Evolutionary conservation across 2,329 filamentous ascomycete genomes (phyloP), one percentile per base, ranked within the genome.

Genomic region (Aspergillus chevalieri): DNA sequence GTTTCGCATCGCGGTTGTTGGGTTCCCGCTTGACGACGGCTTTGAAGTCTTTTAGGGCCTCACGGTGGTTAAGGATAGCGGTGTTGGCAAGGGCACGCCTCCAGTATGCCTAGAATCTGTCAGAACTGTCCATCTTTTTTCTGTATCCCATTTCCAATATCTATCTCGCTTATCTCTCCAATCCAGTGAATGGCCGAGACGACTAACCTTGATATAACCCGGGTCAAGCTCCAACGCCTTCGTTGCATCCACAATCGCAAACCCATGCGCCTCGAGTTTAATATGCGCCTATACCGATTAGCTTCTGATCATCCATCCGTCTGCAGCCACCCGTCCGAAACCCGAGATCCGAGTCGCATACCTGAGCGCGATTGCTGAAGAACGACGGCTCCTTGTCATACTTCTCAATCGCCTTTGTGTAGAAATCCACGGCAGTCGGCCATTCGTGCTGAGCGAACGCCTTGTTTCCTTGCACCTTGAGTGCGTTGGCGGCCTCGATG

Each of bases 381-480:
- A 91, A 97, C 0, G 91, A 87, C 6, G 91, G 87, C 64, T 97
- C 87, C 59, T 86, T 78, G 65, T 86, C 82, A 72, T 95, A 85
- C 59, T 88, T 74, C 52, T 87, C 84, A 65, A 98, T 97, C 22
- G 92, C 92, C 72, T 94, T 81, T 48, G 83, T 83, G 71, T 98
- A 98, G 58, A 84, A 83, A 1, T 91, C 84, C 55, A 95, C 79
- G 6, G 93, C 93, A 3, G 79, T 75, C 9, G 80, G 81, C 87
- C 88, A 98, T 75, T 97, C 87, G 64, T 95, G 89, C 28, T 83
- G 78, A 49, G 84, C 83, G 73, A 97, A 97, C 47, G 90, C 90
- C 65, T 91, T 87, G 74, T 98, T 98, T 68, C 93, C 93, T 71
- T 94, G 81, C 71, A 94, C 86, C 77, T 98, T 98, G 61, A 95